These are phyloP conservation scores for Delitschia confertaspora DNA, from an alignment of 495 filamentous ascomycete genomes.

Conservation along the genomic window DNA sequence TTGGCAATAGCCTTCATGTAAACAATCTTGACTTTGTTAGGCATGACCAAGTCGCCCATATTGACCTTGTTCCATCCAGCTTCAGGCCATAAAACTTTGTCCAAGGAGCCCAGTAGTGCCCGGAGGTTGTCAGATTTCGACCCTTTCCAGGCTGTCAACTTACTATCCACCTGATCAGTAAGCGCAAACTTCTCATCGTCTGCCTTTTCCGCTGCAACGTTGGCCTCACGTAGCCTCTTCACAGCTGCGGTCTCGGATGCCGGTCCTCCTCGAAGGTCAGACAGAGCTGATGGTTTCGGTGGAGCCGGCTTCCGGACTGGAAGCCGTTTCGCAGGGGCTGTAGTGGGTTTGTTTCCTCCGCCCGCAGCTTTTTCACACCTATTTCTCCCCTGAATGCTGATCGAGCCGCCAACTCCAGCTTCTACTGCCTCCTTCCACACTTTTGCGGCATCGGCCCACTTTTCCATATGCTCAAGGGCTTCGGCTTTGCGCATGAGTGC, in stretches of 20 bases:
- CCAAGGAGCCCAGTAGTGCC: constrained; percentile 78
- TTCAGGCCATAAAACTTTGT: constrained; percentile 81
- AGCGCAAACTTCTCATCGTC: constrained; percentile 91
- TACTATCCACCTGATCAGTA: constrained; percentile 70
- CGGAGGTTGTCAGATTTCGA: constrained; percentile 89
- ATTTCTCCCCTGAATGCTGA: constrained; percentile 76
- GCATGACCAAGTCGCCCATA: constrained; percentile 81
- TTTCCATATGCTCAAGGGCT: constrained; percentile 88
- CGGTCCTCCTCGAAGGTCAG: constrained; percentile 31
- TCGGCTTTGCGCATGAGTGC: constrained; percentile 91
- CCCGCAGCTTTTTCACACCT: constrained; percentile 79
- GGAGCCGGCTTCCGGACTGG: constrained; percentile 21
- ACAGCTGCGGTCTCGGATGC: constrained; percentile 52
- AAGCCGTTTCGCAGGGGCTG: constrained; percentile 11
- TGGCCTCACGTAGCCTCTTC: constrained; percentile 65
- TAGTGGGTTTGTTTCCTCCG: constrained; percentile 36
- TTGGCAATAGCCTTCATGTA: constrained; percentile 99
- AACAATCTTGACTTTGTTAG: constrained; percentile 86
- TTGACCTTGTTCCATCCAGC: constrained; percentile 95
- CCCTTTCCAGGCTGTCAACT: constrained; percentile 67
- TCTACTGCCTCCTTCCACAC: constrained; percentile 79
- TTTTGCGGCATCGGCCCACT: constrained; percentile 73
- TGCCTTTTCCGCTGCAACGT: constrained; percentile 68
- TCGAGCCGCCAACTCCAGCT: constrained; percentile 69
- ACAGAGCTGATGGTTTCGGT: constrained; percentile 20